Percentiles rank a stretch among this genome's conserved stretches.
These are phyloP conservation scores for Xerophyta viscosa DNA, from an alignment of 106 monocot genomes.

Conservation along the genomic window DNA sequence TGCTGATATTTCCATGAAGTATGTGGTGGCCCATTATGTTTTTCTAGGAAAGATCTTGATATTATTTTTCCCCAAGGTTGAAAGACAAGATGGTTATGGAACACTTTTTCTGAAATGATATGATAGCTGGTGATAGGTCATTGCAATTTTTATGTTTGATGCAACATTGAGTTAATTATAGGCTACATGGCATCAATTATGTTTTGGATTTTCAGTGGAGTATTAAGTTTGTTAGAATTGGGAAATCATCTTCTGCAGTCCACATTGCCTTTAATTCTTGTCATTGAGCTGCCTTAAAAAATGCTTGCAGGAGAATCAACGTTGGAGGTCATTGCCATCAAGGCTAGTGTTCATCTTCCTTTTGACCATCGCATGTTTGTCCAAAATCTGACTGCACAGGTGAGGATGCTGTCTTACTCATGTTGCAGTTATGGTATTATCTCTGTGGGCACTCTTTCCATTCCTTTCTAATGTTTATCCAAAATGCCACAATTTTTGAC, in stretches of 20 bases:
- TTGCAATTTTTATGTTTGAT: background rate
- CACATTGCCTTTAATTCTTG: background rate
- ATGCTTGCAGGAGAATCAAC: conserved; percentile 46
- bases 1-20: too few species aligned
- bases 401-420: conserved; percentile 6
- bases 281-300: background rate
- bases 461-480: too few species aligned
- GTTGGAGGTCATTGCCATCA: conserved; percentile 60
- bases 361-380: conserved; percentile 88
- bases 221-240: background rate
- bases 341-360: conserved; percentile 74
- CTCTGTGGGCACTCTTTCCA: too few species aligned
- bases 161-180: background rate
- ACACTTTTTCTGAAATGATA: background rate
- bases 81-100: too few species aligned
- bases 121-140: background rate
- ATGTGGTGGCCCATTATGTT: too few species aligned
- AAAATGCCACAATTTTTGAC: too few species aligned
- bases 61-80: too few species aligned
- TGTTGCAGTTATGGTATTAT: background rate
- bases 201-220: background rate
- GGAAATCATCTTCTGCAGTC: background rate
- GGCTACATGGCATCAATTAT: background rate
- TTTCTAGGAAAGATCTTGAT: too few species aligned
- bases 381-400: conserved; percentile 95